A percentile compares a stretch with the other conserved stretches of the same genome.
phyloP scores from a whole-genome alignment of 148 eudicot species.

The Camellia japonica region DNA sequence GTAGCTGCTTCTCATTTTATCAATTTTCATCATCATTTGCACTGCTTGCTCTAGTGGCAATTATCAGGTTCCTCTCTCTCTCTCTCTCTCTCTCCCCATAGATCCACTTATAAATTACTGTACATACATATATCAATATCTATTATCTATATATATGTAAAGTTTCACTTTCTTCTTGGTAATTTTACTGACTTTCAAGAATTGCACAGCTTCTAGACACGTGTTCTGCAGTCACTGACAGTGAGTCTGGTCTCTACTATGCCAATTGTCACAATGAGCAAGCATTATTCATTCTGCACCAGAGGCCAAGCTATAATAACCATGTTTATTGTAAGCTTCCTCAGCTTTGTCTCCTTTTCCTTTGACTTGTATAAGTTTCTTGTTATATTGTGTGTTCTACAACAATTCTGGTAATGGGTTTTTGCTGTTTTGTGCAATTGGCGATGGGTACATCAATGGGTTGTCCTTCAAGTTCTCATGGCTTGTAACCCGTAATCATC shows the following conservation, averaged over 20 bases:
- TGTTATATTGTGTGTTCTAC: not conserved
- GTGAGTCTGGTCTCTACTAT: slow-evolving; percentile 81
- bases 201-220: slow-evolving; percentile 64
- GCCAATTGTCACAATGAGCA: slow-evolving; percentile 68
- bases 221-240: slow-evolving; percentile 77
- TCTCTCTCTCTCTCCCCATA: not conserved
- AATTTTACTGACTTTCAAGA: slow-evolving; percentile 22
- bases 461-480: slow-evolving; percentile 94
- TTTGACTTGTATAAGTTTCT: not conserved
- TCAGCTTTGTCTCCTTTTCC: not conserved
- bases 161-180: slow-evolving; percentile 9
- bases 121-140: too few relatives aligned
- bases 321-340: slow-evolving; percentile 61
- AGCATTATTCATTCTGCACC: slow-evolving; percentile 59
- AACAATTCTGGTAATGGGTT: slow-evolving; percentile 14
- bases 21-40: slow-evolving; percentile 32
- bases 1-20: slow-evolving; percentile 23
- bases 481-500: slow-evolving; percentile 76
- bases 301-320: slow-evolving; percentile 84
- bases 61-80: slow-evolving; percentile 59
- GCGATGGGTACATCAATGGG: slow-evolving; percentile 59
- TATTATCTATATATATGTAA: slow-evolving; percentile 8
- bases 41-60: slow-evolving; percentile 70
- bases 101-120: too few relatives aligned
- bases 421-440: slow-evolving; percentile 15